phyloP scores from a whole-genome alignment of 176 grass and related monocot species.

The Oryza rufipogon region DNA sequence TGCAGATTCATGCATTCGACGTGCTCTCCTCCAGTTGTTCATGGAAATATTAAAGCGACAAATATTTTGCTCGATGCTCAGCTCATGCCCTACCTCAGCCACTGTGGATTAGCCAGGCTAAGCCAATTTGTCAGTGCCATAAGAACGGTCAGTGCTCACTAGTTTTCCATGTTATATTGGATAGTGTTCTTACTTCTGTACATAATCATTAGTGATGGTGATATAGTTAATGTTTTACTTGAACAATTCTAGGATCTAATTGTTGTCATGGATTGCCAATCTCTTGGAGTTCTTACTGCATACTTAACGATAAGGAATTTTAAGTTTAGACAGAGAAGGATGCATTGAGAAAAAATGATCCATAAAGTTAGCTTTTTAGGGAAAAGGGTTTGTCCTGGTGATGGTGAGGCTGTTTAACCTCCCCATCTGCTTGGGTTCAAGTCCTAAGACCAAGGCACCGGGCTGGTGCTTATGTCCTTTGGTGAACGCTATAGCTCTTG shows the following conservation, averaged over 20 bases:
- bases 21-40: constrained; percentile 80
- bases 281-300: constrained; percentile 2
- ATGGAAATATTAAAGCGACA: constrained; percentile 89
- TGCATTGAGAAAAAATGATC: constrained; percentile 4
- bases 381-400: background rate
- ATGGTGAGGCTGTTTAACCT: background rate
- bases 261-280: background rate
- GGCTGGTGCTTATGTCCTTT: background rate
- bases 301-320: constrained; percentile 13
- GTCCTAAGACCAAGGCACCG: background rate
- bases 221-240: constrained; percentile 26
- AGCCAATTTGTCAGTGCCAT: constrained; percentile 62
- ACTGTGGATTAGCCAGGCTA: constrained; percentile 73
- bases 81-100: constrained; percentile 84
- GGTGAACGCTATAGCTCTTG: background rate
- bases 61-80: constrained; percentile 98
- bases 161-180: constrained; percentile 26
- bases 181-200: constrained; percentile 35
- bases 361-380: background rate
- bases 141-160: constrained; percentile 52
- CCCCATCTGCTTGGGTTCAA: background rate
- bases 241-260: constrained; percentile 15
- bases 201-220: constrained; percentile 30
- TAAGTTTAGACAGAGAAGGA: constrained; percentile 17
- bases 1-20: constrained; percentile 83